Base-by-base conservation (phyloP, 495 filamentous ascomycete genomes). In the Hyaloscypha bicolor region DNA sequence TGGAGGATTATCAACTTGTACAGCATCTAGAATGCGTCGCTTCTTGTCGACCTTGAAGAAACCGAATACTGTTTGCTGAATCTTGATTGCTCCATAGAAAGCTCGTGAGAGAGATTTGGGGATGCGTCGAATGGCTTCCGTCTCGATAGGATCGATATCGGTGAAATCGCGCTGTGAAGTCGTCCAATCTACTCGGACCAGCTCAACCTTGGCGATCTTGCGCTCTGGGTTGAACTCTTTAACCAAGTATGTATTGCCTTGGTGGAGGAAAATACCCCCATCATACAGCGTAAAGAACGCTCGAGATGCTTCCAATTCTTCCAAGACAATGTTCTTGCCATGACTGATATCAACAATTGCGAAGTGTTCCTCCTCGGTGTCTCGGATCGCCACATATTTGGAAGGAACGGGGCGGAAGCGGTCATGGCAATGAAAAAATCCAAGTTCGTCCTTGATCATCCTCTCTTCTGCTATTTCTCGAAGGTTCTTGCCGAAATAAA, bases 251-350 rank as follows among this genome's bases (percentile, higher is more conserved):
- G 88, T 95, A 65, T 87, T 85, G 62, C 95, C 95, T 81, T 97
- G 94, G 76, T 98, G 96, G 6, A 98, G 85, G 83, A 97, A 99
- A 69, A 99, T 97, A 63, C 92, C 95, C 32, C 96, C 95, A 81
- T 98, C 94, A 75, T 98, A 98, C 70, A 98, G 87, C 51, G 93
- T 96, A 79, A 98, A 97, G 78, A 93, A 93, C 2, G 96, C 95
- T 21, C 96, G 88, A 6, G 93, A 95, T 19, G 93, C 93, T 76
- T 98, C 95, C n/a, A 98, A 85, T 76, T 97, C 93, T 81, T 99
- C 95, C 4, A 99, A 85, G 6, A 99, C 89, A 3, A 88, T 75
- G 76, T 98, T 97, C 45, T 86, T 87, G 59, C 87, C 86, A 68
- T 94, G 85, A 0, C 91, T 96, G 45, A 87, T 91, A 82, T 99